A percentile compares a stretch with the other conserved stretches of the same genome.
These are phyloP conservation scores for Fusarium goolgardi DNA, from an alignment of 2,329 filamentous ascomycete genomes.

Conservation along the genomic window DNA sequence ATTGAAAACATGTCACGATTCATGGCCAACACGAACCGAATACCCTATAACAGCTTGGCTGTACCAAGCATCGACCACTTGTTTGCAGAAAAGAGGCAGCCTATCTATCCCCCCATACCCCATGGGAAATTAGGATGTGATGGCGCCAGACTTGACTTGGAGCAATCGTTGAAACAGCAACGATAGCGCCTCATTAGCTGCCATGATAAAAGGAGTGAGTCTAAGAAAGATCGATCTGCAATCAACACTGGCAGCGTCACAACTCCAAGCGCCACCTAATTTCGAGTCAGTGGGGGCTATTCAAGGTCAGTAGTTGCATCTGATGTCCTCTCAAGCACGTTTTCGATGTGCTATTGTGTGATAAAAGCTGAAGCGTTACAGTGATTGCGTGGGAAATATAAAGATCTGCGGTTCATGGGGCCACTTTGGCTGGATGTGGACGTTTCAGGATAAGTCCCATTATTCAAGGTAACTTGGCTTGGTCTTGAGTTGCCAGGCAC, in stretches of 20 bases:
- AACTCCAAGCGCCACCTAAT: constrained; percentile 40
- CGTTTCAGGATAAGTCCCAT: constrained; percentile 5
- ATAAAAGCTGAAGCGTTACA: constrained; percentile 5
- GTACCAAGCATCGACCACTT: neutral
- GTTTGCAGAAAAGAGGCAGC: constrained; percentile 15
- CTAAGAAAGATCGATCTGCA: constrained; percentile 25
- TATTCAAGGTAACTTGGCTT: neutral
- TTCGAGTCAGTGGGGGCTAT: constrained; percentile 25
- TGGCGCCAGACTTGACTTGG: constrained; percentile 8
- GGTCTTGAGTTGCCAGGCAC: neutral
- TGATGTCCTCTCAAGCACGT: neutral
- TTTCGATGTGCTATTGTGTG: constrained; percentile 12
- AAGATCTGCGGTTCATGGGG: constrained; percentile 21
- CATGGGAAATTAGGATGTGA: constrained; percentile 28
- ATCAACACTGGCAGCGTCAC: neutral
- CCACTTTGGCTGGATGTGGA: constrained; percentile 1
- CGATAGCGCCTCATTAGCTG: neutral
- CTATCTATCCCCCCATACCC: neutral
- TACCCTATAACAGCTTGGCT: constrained; percentile 21
- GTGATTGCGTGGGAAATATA: constrained; percentile 4
- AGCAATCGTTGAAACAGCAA: constrained; percentile 7
- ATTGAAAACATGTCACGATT: neutral
- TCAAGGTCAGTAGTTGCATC: constrained; percentile 7
- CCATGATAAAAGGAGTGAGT: constrained; percentile 12
- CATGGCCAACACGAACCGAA: constrained; percentile 3